A percentile compares a stretch with the other conserved stretches of the same genome.
Evolutionary conservation across 345 rosid species (phyloP).

Genomic region (Rhodamnia rubescens): DNA sequence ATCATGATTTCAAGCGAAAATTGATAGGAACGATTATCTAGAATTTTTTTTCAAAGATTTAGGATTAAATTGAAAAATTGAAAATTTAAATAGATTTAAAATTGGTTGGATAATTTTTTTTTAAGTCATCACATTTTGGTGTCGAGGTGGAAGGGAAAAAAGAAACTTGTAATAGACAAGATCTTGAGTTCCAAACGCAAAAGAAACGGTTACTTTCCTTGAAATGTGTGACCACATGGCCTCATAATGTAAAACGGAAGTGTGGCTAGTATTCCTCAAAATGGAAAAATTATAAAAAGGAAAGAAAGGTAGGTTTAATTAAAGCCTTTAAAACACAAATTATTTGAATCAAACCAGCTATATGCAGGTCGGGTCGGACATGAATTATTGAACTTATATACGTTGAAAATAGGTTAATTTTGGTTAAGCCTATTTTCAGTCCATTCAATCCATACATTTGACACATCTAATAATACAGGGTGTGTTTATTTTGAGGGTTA

Average conservation of each 20-base stretch:
- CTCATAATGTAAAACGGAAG: background rate
- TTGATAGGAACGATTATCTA: background rate
- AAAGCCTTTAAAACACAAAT: background rate
- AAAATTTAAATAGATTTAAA: background rate
- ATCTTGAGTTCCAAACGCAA: background rate
- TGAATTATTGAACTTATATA: background rate
- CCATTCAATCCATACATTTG: too few species aligned
- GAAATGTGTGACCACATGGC: background rate
- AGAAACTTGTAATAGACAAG: background rate
- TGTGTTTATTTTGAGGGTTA: background rate
- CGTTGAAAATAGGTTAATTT: background rate
- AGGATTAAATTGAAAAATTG: background rate
- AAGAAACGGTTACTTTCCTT: background rate
- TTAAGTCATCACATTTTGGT: background rate
- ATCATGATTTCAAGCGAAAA: accelerated
- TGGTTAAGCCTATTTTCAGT: background rate
- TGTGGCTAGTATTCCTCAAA: background rate
- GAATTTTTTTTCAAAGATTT: background rate
- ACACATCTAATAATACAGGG: background rate
- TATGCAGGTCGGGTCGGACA: accelerated
- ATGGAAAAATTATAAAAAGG: background rate
- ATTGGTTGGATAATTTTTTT: background rate
- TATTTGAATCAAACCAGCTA: background rate
- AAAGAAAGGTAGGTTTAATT: background rate
- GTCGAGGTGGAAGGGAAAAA: background rate